phyloP scores from a whole-genome alignment of 192 early-diverging fungal species.

The Coemansia sp. region DNA sequence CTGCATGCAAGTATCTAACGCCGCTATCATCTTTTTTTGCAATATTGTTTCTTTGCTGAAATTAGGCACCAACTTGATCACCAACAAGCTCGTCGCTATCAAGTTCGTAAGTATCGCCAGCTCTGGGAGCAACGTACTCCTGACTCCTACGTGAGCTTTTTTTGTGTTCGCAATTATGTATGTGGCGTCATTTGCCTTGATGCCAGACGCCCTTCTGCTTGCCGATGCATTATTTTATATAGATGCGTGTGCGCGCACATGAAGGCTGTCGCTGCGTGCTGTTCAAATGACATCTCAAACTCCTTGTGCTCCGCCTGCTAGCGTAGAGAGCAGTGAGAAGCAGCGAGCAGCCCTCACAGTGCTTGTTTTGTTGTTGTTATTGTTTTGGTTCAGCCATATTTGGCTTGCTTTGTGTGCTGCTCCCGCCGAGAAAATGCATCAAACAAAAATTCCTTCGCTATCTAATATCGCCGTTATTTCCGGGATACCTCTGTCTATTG shows the following conservation, averaged over 20 bases:
- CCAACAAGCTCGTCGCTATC: slow-evolving; percentile 94
- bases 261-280: background rate
- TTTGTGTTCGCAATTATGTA: too few relatives aligned
- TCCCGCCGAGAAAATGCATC: background rate
- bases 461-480: slow-evolving; percentile 3
- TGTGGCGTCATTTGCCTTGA: background rate
- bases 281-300: background rate
- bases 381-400: slow-evolving; percentile 2
- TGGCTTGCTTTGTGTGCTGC: slow-evolving; percentile 2
- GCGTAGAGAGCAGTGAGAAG: too few relatives aligned
- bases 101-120: slow-evolving; percentile 66
- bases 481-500: background rate
- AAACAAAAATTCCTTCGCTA: background rate
- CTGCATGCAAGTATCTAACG: slow-evolving; percentile 5
- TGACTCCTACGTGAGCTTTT: too few relatives aligned
- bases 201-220: background rate
- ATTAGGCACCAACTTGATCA: slow-evolving; percentile 63
- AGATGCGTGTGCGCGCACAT: background rate
- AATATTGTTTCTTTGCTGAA: slow-evolving; percentile 13
- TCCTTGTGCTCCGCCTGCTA: background rate
- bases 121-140: too few relatives aligned
- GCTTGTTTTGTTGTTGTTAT: background rate
- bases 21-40: slow-evolving; percentile 2
- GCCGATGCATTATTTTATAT: background rate
- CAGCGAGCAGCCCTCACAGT: background rate